Evolutionary conservation across 2,329 filamentous ascomycete genomes (phyloP).

Genomic region (Escovopsis sp.): DNA sequence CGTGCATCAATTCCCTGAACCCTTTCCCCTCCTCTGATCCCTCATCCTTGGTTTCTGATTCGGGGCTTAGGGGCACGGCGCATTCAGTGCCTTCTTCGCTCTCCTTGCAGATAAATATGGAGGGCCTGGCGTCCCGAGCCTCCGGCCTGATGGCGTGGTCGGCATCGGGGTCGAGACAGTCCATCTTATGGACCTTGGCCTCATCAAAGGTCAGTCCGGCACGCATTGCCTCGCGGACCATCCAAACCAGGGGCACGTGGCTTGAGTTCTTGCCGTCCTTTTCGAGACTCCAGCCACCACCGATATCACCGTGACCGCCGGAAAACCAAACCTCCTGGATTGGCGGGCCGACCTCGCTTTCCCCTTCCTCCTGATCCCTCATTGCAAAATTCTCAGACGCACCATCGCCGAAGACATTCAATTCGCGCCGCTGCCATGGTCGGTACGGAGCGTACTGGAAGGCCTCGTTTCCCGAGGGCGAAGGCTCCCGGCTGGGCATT

Average conservation of each 20-base stretch:
- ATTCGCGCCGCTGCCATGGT: constrained; percentile 11
- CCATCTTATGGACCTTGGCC: constrained; percentile 50
- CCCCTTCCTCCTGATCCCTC: not conserved
- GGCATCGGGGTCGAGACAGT: constrained; percentile 28
- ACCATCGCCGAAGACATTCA: not conserved
- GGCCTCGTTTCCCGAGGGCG: constrained; percentile 5
- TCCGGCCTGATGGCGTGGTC: constrained; percentile 1
- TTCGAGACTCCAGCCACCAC: constrained; percentile 56
- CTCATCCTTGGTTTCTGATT: constrained; percentile 9
- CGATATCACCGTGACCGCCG: constrained; percentile 65
- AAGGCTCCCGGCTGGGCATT: constrained; percentile 5
- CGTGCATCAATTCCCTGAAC: constrained; percentile 45
- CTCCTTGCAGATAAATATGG: constrained; percentile 10
- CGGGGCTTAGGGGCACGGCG: constrained; percentile 9
- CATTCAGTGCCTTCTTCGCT: constrained; percentile 5
- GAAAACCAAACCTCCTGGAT: constrained; percentile 73
- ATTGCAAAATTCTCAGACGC: constrained; percentile 1
- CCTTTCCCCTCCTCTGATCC: constrained; percentile 10
- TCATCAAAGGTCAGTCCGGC: constrained; percentile 59
- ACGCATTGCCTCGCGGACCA: constrained; percentile 43
- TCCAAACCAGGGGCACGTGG: constrained; percentile 56
- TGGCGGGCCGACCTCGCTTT: constrained; percentile 41
- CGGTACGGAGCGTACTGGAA: constrained; percentile 26
- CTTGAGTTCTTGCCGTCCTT: constrained; percentile 46
- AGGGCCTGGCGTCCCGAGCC: constrained; percentile 5